These are phyloP conservation scores for Coniochaeta prunicola DNA, from an alignment of 2,329 filamentous ascomycete genomes.

Conservation along the genomic window DNA sequence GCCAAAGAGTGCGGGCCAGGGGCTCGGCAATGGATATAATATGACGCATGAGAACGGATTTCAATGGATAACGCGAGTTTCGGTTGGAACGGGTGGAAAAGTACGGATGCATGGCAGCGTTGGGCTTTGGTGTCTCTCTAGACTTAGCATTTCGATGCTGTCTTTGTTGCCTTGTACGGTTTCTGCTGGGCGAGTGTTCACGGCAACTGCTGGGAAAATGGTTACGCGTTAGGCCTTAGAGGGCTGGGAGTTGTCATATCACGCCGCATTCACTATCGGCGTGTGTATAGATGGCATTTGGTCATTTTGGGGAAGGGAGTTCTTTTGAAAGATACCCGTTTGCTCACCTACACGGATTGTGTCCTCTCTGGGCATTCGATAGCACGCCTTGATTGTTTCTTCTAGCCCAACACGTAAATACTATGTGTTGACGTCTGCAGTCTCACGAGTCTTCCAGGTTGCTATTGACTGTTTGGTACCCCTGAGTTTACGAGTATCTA, in stretches of 20 bases:
- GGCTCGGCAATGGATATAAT: background rate
- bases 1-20: background rate
- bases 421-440: background rate
- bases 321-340: background rate
- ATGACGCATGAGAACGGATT: background rate
- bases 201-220: too few species aligned
- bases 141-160: background rate
- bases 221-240: background rate
- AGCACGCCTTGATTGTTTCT: background rate
- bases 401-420: background rate
- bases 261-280: background rate
- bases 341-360: background rate
- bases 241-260: background rate
- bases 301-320: background rate
- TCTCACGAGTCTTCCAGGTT: background rate
- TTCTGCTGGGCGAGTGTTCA: too few species aligned
- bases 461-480: background rate
- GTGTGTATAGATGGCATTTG: background rate
- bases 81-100: background rate
- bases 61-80: background rate
- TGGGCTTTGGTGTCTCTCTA: background rate
- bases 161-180: background rate
- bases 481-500: background rate
- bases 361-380: background rate
- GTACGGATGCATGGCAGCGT: background rate